Evolutionary conservation across 75 land plant species (phyloP), one percentile per base, ranked within the genome.

Genomic region (Sequoiadendron giganteum): DNA sequence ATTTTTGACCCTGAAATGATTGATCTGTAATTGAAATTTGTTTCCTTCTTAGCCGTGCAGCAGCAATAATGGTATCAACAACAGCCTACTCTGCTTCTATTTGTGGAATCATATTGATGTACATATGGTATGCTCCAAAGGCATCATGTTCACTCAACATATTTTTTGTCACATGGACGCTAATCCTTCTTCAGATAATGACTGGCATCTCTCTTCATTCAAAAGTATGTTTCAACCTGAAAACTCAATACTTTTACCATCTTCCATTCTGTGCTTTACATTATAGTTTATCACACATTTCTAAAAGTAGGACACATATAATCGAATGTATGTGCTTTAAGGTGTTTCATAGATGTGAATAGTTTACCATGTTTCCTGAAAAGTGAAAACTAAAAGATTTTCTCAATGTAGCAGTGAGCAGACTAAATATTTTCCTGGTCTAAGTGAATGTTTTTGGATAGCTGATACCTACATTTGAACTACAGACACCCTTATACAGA

Each of bases 161-260:
- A 85, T 93, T 97, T 87, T 97, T 97, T 87, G 94, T 98, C 85
- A 94, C 97, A 11, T 93, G 93, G 93, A 95, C 99, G 6, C 84
- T 94, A 45, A 89, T 94, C 38, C 93, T 97, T 25, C 88, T 98
- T 42, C 90, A 92, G 65, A 90, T 92, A 49, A 96, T 97, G 94
- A 97, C 95, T 4, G 88, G 89, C 76, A 91, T 98, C 87, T 98
- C 99, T 30, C 88, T 95, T 21, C 94, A 95, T 85, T 88, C 99
- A 28, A 97, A 95, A 89, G 99, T 98, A 90, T 85, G 95, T 84
- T 34, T n/a, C 30, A n/a, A 81, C 83, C 42, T 81, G 32, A 45
- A 45, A 21, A 28, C 40, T 19, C 13, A 28, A 81, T 81, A 45
- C 3, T 81, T 81, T 30, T 43, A 5, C 7, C n/a, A 18, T 43